Percentiles rank a stretch among this genome's conserved stretches.
These are phyloP conservation scores for Sporothrix variecibatus DNA, from an alignment of 2,329 filamentous ascomycete species.

Conservation along the genomic window DNA sequence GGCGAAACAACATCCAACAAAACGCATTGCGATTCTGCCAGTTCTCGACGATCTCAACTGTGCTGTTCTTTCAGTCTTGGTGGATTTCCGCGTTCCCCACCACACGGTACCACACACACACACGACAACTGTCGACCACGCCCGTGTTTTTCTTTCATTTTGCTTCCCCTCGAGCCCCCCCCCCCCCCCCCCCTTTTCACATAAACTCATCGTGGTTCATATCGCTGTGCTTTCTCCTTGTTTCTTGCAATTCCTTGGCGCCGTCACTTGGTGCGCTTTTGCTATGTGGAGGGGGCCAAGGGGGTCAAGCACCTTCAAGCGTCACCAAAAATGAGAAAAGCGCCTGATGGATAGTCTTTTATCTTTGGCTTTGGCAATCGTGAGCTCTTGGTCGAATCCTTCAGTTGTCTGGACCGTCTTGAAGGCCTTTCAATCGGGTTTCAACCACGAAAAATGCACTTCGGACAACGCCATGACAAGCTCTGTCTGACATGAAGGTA, in stretches of 20 bases:
- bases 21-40: neutral
- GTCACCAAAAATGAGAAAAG: neutral
- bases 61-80: neutral
- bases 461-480: neutral
- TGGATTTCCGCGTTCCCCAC: neutral
- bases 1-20: too few relatives aligned
- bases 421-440: neutral
- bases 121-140: neutral
- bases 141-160: neutral
- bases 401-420: neutral
- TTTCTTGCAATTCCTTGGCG: neutral
- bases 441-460: neutral
- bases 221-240: neutral
- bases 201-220: neutral
- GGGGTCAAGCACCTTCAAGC: neutral
- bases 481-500: neutral
- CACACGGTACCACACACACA: neutral
- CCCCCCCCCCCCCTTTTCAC: too few relatives aligned
- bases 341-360: neutral
- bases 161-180: neutral
- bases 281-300: neutral
- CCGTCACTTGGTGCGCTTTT: neutral
- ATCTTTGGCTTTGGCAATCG: neutral
- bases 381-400: neutral
- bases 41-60: neutral